Evolutionary conservation across 2,329 filamentous ascomycete species (phyloP), one percentile per base, ranked within the genome.

Genomic region (Curvularia verruculosa): DNA sequence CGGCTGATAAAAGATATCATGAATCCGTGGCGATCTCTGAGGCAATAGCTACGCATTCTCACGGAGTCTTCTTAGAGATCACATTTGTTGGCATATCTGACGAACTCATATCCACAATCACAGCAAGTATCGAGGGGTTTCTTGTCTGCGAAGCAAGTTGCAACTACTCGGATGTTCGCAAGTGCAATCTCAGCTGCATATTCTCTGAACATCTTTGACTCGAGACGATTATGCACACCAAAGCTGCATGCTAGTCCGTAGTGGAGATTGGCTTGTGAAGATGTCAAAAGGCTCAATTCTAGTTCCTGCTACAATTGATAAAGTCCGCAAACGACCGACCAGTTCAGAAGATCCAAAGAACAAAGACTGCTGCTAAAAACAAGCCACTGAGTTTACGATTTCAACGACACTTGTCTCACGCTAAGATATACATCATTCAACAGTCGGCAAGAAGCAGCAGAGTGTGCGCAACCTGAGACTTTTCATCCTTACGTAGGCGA

Each of bases 401-500:
- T 12, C 15, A 28, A 46, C 3, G 15, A 6, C 13, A 7, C 18
- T 23, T 10, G 31, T 31, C 23, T n/a, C 15, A 31, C 26, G 13
- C 15, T 10, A 15, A 4, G 18, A 31, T 21, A 46, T 6, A 21
- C 6, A 12, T 6, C 13, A n/a, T 9, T 13, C 5, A 7, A 28
- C 13, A 19, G 34, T 10, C 15, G 9, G 18, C 5, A 34, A 12
- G 7, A 28, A 41, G 12, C 4, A 46, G 18, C 13, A 41, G 8
- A n/a, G 10, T 8, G 7, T 5, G 10, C 12, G 15, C 9, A 36
- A 3, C 34, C 26, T 45, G 43, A 15, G 48, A 1, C 40, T 58
- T 37, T 39, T 52, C 37, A 31, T 31, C 55, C 18, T 49, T 37
- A n/a, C 39, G 49, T 37, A 15, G 29, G 18, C 5, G 49, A 60